Percentiles rank a stretch among this genome's conserved stretches.
These are phyloP conservation scores for Rutidosis leptorrhynchoides DNA, from an alignment of 129 eudicot species.

Conservation along the genomic window DNA sequence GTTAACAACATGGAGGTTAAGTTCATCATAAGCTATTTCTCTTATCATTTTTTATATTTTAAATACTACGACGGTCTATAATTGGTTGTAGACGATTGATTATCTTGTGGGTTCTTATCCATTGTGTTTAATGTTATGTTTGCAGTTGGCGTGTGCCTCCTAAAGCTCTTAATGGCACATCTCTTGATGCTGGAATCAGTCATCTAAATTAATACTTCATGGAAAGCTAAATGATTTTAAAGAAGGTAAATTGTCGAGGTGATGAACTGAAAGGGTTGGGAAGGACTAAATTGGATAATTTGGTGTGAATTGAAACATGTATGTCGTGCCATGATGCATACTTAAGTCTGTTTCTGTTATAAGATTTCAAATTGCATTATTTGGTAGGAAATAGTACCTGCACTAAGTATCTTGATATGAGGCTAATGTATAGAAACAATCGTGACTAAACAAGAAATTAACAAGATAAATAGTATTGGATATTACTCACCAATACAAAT, in stretches of 20 bases:
- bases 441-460: no score
- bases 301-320: not conserved
- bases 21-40: no score
- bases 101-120: not conserved
- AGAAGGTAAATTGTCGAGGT: slow-evolving; percentile 44
- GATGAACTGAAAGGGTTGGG: not conserved
- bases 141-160: slow-evolving; percentile 97
- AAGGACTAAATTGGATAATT: not conserved
- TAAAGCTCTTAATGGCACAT: slow-evolving; percentile 73
- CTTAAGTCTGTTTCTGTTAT: not conserved
- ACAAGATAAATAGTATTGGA: no score
- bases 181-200: slow-evolving; percentile 93
- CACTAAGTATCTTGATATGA: no score
- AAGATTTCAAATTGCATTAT: not conserved
- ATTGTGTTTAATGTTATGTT: slow-evolving; percentile 3
- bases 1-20: no score
- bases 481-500: no score
- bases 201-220: slow-evolving; percentile 96
- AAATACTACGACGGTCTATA: not conserved
- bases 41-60: no score
- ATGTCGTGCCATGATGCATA: no score
- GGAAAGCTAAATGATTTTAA: slow-evolving; percentile 78
- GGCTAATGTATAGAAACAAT: no score
- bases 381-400: not conserved
- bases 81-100: not conserved